phyloP scores from a whole-genome alignment of 2,329 filamentous ascomycete species.

The Fusarium ramigenum region DNA sequence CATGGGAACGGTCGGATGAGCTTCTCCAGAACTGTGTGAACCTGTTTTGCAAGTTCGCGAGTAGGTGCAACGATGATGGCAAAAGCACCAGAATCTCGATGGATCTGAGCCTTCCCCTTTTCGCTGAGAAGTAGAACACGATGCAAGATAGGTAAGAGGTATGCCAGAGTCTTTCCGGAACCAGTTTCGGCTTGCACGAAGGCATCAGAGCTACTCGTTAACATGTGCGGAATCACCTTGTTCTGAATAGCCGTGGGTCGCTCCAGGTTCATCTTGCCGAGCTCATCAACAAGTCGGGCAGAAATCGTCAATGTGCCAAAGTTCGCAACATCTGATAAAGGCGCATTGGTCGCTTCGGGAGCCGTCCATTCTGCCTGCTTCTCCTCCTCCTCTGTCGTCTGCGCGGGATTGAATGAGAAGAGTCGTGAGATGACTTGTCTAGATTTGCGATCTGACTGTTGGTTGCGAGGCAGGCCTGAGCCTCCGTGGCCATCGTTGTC shows the following conservation, averaged over 20 bases:
- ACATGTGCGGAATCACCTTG: conserved; percentile 81
- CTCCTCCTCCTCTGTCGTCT: conserved; percentile 70
- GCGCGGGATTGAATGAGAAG: conserved; percentile 87
- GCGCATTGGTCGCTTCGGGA: conserved; percentile 87
- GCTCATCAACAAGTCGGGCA: conserved; percentile 79
- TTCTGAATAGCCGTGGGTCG: conserved; percentile 95
- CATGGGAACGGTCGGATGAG: conserved; percentile 90
- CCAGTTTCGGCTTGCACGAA: conserved; percentile 98
- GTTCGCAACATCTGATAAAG: conserved; percentile 83
- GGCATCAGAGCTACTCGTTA: conserved; percentile 85
- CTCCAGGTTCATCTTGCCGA: conserved; percentile 88
- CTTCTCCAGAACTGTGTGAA: conserved; percentile 84
- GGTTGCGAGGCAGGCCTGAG: conserved; percentile 33
- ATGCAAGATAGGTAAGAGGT: conserved; percentile 91
- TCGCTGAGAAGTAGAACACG: conserved; percentile 81
- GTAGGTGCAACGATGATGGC: conserved; percentile 95
- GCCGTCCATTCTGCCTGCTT: conserved; percentile 61
- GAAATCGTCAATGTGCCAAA: conserved; percentile 90
- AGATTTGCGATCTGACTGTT: conserved; percentile 38
- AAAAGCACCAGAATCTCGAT: conserved; percentile 88
- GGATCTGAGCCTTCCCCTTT: conserved; percentile 67
- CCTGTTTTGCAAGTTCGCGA: conserved; percentile 93
- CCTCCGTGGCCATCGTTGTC: conserved; percentile 28
- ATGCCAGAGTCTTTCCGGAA: conserved; percentile 97
- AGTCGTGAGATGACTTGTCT: conserved; percentile 85